Base-by-base conservation (phyloP, 495 filamentous ascomycete species). In the Apiosordaria backusii region DNA sequence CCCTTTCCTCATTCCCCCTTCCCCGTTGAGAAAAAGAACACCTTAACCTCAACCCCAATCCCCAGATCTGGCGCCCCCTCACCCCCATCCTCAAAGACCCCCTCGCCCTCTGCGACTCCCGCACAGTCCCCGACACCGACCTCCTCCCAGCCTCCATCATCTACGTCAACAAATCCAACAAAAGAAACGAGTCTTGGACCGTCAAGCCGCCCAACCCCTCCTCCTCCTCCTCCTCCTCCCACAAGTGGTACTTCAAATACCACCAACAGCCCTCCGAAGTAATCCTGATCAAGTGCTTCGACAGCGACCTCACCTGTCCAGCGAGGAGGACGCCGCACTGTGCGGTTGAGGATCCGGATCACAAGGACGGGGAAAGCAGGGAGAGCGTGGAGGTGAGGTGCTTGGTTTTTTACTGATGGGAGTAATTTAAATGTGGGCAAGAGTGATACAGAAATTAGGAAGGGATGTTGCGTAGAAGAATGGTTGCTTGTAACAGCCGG, bases 201-300 rank as follows among this genome's bases (percentile, higher is more conserved):
- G 89, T 94, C 24, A 77, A 78, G 64, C 5, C 5, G 35, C 81
- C 84, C 57, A 83, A 83, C 65, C 70, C 77, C 3, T 69, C 61
- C 1, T 13, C 2, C 35, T 13, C 9, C 65, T 70, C 77, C 3
- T 69, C 61, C 1, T 13, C 2, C 35, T 13, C 9, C 10, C 87
- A 91, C 76, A 75, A 81, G 70, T 96, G 91, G 90, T 86, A 85
- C 74, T 97, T 92, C 77, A 89, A 89, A 85, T 86, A 84, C 64
- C 86, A 86, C 4, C 81, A 86, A 71, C 78, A 77, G 15, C 85
- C 87, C 10, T 77, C 84, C 62, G 77, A 89, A 78, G 86, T 88
- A n/a, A 74, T 85, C 24, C 70, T 91, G 59, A 88, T 90, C 73
- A 90, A 90, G 78, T 90, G 88, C 71, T 90, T 89, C 75, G 87